phyloP scores from a whole-genome alignment of 2,329 filamentous ascomycete species.

The Apiospora sp. region DNA sequence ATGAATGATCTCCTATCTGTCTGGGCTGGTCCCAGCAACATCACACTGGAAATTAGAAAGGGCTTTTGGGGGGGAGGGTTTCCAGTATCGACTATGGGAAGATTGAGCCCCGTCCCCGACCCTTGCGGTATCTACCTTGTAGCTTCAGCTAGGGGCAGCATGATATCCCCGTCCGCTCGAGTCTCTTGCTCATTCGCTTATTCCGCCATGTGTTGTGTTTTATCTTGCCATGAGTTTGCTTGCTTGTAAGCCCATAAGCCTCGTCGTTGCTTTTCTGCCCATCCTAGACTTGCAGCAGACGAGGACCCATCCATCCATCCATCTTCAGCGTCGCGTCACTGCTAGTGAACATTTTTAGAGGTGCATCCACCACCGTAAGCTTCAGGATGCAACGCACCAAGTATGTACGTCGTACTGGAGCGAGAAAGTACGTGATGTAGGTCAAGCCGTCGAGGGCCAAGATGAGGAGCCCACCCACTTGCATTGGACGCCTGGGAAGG shows the following conservation, averaged over 20 bases:
- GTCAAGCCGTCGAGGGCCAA: background rate
- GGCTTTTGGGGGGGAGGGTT: background rate
- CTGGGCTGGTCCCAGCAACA: background rate
- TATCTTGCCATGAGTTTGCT: slow-evolving; percentile 17
- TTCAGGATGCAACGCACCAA: slow-evolving; percentile 8
- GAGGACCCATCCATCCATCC: background rate
- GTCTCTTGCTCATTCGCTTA: slow-evolving; percentile 8
- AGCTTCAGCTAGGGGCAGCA: background rate
- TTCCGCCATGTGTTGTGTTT: slow-evolving; percentile 20
- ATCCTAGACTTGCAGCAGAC: background rate
- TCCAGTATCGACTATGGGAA: background rate
- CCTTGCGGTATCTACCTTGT: background rate
- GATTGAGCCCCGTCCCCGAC: slow-evolving; percentile 10
- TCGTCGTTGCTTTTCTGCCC: slow-evolving; percentile 6
- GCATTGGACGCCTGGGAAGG: slow-evolving; percentile 13
- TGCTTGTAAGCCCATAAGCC: background rate
- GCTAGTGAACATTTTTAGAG: background rate
- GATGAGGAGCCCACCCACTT: slow-evolving; percentile 9
- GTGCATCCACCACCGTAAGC: background rate
- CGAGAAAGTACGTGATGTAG: background rate
- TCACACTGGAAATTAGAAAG: background rate
- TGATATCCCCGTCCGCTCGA: background rate
- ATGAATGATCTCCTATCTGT: slow-evolving; percentile 1
- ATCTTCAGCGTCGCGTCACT: background rate
- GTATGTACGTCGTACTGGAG: slow-evolving; percentile 1